Evolutionary conservation across 108 stramenopile genomes (phyloP), one percentile per base, ranked within the genome.

Genomic region (Cafeteria roenbergensis): DNA sequence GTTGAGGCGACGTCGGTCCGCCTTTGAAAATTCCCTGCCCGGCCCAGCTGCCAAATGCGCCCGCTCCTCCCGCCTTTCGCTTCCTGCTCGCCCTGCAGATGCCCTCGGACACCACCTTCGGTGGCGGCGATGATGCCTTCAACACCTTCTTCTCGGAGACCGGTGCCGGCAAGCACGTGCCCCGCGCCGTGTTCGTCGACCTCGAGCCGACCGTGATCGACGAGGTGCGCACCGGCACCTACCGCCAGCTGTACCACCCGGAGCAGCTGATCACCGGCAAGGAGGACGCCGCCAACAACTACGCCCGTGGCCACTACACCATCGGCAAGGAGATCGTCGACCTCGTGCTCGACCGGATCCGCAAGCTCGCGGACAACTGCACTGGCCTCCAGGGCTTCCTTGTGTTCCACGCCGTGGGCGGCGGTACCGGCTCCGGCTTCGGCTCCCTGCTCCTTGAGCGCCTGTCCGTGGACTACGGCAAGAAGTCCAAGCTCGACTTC

Each of bases 281-380:
- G 87, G 92, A 93, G 78, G 95, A 94, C 73, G 95, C 95, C 34
- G 95, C 92, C 72, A 96, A 96, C 84, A 96, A 96, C 90, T 96
- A 93, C 80, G 95, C 95, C 73, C 91, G 91, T 79, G 95, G 95
- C 66, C 95, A 96, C 85, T 96, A 96, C 92, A 96, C 95, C 79
- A 92, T 88, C 74, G 92, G 95, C 74, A 94, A 87, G 87, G 95
- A 94, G 77, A 86, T 92, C 69, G 91, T 96, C 27, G 95, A 96
- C 81, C 78, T 82, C 37, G 92, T 96, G 69, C 86, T 96, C 70
- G 95, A 96, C 78, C 90, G 91, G 68, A 89, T 96, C 78, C 91
- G 95, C 66, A 96, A 96, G 89, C 76, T 94, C 38, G 91, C 95
- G 25, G 94, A 96, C 77, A 90, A 88, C 88, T 96, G 95, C 75